A percentile compares a stretch with the other conserved stretches of the same genome.
phyloP scores from a whole-genome alignment of 2,329 filamentous ascomycete genomes.

The Aspergillus puulaauensis region DNA sequence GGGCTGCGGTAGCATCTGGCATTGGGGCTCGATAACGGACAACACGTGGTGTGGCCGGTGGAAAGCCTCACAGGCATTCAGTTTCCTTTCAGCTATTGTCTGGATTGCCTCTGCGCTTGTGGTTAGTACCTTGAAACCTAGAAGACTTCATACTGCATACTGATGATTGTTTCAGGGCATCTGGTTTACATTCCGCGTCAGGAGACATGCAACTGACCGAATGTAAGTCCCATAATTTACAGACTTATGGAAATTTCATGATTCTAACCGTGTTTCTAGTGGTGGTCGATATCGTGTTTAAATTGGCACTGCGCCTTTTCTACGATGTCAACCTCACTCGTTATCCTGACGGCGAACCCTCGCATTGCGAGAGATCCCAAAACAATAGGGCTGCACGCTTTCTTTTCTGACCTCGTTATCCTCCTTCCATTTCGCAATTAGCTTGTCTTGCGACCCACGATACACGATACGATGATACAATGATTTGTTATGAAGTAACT shows the following conservation, averaged over 20 bases:
- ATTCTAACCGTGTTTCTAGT: background rate
- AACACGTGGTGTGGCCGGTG: conserved; percentile 63
- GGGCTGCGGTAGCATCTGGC: conserved; percentile 57
- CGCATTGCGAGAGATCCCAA: no score
- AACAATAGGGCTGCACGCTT: no score
- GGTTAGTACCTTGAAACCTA: conserved; percentile 30
- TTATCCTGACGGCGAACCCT: background rate
- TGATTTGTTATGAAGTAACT: background rate
- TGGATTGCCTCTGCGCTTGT: conserved; percentile 67
- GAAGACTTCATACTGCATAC: background rate
- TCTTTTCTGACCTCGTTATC: no score
- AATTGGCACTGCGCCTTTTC: background rate
- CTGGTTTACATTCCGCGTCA: conserved; percentile 37
- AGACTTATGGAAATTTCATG: no score
- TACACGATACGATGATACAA: background rate
- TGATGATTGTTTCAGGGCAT: conserved; percentile 27
- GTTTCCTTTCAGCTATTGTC: conserved; percentile 68
- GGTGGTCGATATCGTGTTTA: background rate
- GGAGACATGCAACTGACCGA: conserved; percentile 16
- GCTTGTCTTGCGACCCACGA: no score
- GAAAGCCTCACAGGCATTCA: conserved; percentile 70
- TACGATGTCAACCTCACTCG: background rate
- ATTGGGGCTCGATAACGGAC: conserved; percentile 57
- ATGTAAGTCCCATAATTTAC: conserved; percentile 19
- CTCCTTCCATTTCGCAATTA: no score